Conservation (phyloP, 73 alveolate species). For the Breviolum minutum region DNA sequence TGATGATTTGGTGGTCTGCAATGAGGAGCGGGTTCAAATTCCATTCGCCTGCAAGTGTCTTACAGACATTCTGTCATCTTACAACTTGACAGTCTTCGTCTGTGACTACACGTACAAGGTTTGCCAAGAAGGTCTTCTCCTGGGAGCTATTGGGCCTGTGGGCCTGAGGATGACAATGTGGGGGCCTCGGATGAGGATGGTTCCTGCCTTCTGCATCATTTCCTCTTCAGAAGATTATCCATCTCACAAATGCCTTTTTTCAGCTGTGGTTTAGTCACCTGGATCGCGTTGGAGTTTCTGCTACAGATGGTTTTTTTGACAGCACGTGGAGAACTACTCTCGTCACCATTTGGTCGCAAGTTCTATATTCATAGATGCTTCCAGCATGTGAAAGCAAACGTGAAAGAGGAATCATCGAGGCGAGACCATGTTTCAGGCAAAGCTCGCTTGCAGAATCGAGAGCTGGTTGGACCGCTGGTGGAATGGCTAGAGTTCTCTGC, state of each 20-base stretch:
- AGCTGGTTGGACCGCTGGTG: not conserved
- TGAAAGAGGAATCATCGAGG: not conserved
- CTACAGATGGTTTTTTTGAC: not conserved
- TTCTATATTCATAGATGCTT: no score
- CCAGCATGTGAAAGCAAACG: no score
- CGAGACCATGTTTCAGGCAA: not conserved
- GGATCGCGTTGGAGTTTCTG: not conserved
- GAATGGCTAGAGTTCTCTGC: not conserved
- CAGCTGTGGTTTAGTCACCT: not conserved
- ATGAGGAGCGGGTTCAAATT: not conserved
- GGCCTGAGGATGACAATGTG: not conserved
- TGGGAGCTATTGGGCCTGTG: not conserved
- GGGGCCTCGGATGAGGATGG: not conserved
- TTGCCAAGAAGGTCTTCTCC: not conserved
- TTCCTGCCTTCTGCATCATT: not conserved
- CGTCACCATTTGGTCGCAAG: no score
- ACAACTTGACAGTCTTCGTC: not conserved
- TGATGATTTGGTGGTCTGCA: not conserved
- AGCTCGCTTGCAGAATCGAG: not conserved
- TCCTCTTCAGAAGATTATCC: not conserved
- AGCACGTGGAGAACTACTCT: no score
- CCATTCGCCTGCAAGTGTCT: no score
- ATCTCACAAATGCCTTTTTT: not conserved
- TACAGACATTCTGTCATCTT: not conserved
- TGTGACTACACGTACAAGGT: not conserved